A percentile compares a stretch with the other conserved stretches of the same genome.
These are phyloP conservation scores for Alternaria incomplexa DNA, from an alignment of 2,329 filamentous ascomycete species.

Conservation along the genomic window DNA sequence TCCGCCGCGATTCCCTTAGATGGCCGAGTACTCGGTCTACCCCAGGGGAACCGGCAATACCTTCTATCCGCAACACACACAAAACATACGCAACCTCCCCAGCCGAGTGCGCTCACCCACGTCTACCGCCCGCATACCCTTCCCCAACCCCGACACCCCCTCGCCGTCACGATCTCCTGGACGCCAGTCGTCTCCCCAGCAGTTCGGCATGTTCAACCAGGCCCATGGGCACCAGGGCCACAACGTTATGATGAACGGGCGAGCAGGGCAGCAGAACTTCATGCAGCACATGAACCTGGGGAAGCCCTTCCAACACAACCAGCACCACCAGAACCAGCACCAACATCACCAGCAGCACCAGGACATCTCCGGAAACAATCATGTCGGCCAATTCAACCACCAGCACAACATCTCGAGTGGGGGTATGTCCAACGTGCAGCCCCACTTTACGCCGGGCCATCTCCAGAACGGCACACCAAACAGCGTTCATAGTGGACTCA, in stretches of 20 bases:
- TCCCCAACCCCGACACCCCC: slow-evolving; percentile 57
- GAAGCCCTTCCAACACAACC: slow-evolving; percentile 70
- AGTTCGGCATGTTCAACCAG: slow-evolving; percentile 74
- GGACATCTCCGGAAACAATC: slow-evolving; percentile 58
- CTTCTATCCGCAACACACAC: slow-evolving; percentile 62
- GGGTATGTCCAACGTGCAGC: slow-evolving; percentile 69
- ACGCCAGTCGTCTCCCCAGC: slow-evolving; percentile 55
- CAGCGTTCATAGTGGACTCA: slow-evolving; percentile 61
- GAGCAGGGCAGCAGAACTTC: slow-evolving; percentile 63
- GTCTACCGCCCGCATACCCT: slow-evolving; percentile 51
- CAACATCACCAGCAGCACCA: slow-evolving; percentile 68
- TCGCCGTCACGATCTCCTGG: slow-evolving; percentile 65
- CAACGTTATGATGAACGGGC: slow-evolving; percentile 77
- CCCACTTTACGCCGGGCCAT: slow-evolving; percentile 65
- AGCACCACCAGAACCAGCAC: slow-evolving; percentile 57
- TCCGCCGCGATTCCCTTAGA: slow-evolving; percentile 56
- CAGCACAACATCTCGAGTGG: slow-evolving; percentile 66
- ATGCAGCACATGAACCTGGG: slow-evolving; percentile 66
- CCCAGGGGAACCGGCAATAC: slow-evolving; percentile 66
- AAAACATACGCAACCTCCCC: slow-evolving; percentile 55
- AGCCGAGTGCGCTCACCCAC: slow-evolving; percentile 57
- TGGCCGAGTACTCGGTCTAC: slow-evolving; percentile 72
- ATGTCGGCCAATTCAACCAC: slow-evolving; percentile 66
- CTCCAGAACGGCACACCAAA: slow-evolving; percentile 65
- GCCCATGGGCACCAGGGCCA: slow-evolving; percentile 69